Conservation (phyloP, 106 monocot species). For the Acorus gramineus region DNA sequence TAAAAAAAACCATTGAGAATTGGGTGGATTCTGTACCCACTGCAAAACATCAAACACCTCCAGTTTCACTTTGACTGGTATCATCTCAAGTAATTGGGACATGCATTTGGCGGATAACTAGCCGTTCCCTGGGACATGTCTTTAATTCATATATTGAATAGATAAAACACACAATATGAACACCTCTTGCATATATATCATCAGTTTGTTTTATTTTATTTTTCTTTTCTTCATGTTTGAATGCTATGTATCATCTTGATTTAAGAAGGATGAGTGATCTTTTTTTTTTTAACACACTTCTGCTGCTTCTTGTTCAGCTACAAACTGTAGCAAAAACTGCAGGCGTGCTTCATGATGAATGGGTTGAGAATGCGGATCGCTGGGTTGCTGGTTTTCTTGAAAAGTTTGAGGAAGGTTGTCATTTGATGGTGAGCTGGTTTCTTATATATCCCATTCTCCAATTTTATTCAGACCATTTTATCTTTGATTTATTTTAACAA, state of each 20-base stretch:
- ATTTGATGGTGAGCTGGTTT: slow-evolving; percentile 52
- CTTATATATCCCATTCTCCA: background rate
- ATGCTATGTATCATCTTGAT: background rate
- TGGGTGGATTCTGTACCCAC: too few species aligned
- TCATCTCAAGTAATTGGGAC: too few species aligned
- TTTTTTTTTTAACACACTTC: background rate
- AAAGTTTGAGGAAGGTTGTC: slow-evolving; percentile 83
- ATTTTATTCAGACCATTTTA: background rate
- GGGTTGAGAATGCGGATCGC: slow-evolving; percentile 94
- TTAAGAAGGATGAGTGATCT: background rate
- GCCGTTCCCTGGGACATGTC: too few species aligned
- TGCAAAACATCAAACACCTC: too few species aligned
- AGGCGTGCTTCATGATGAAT: slow-evolving; percentile 66
- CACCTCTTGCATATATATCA: too few species aligned
- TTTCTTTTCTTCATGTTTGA: too few species aligned
- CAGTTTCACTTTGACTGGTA: too few species aligned
- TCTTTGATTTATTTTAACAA: background rate
- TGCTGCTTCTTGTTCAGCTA: slow-evolving; percentile 22
- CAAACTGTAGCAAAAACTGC: slow-evolving; percentile 54
- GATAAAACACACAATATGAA: too few species aligned
- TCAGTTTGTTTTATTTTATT: too few species aligned
- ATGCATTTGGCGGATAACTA: too few species aligned
- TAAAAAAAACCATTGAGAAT: too few species aligned
- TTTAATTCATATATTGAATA: too few species aligned
- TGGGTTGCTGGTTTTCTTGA: slow-evolving; percentile 93